Percentiles rank a stretch among this genome's conserved stretches.
Evolutionary conservation across 805 yeast genomes (phyloP).

Genomic region (Cyberlindnera maclurae): DNA sequence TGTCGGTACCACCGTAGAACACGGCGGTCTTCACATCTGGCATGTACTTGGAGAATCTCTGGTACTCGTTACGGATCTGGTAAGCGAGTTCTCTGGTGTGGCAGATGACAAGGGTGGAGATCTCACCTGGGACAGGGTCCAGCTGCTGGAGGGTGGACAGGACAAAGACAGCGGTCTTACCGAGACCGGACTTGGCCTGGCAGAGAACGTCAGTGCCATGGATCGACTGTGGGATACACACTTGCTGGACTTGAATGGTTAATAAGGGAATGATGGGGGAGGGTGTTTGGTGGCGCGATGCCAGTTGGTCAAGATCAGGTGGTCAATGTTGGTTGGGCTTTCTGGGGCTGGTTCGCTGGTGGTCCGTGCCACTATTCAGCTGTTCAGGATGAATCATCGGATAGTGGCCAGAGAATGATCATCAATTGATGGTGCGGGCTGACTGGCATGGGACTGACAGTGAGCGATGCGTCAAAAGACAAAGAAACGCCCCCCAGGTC

Average conservation of each 20-base stretch:
- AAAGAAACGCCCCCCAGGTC: too few species aligned
- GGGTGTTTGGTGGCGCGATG: slow-evolving; percentile 20
- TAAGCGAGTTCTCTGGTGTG: slow-evolving; percentile 98
- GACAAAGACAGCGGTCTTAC: slow-evolving; percentile 97
- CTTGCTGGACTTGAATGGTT: slow-evolving; percentile 73
- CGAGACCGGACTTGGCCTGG: slow-evolving; percentile 99
- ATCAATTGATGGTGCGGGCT: too few species aligned
- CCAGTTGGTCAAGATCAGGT: too few species aligned
- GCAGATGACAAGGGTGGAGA: slow-evolving; percentile 89
- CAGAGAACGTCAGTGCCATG: slow-evolving; percentile 96
- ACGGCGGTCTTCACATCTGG: slow-evolving; percentile 97
- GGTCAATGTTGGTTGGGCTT: too few species aligned
- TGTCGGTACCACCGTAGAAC: slow-evolving; percentile 92
- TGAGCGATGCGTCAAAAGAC: too few species aligned
- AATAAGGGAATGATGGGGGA: background rate
- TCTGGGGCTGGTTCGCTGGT: too few species aligned
- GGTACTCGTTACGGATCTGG: slow-evolving; percentile 95
- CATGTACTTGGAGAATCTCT: slow-evolving; percentile 96
- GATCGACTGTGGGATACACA: slow-evolving; percentile 95
- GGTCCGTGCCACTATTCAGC: too few species aligned
- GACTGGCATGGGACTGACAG: too few species aligned
- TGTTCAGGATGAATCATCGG: too few species aligned
- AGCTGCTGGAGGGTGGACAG: slow-evolving; percentile 93
- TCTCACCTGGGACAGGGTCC: slow-evolving; percentile 96
- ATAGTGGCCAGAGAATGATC: too few species aligned